Conservation (phyloP, 208 protist genomes). For the Leishmania turanica region DNA sequence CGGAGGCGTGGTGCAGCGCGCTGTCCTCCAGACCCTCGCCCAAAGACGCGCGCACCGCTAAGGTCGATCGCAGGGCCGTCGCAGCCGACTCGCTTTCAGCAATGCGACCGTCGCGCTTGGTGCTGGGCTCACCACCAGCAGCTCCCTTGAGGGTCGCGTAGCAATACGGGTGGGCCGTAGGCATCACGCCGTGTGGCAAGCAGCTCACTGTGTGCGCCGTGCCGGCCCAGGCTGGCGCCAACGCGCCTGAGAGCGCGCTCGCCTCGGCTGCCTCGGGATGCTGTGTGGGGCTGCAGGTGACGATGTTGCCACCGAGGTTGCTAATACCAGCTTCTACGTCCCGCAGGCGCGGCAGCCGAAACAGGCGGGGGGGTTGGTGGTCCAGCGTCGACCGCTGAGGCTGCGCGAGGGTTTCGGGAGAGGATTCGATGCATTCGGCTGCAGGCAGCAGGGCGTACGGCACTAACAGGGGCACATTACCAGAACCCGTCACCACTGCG, state of each 20-base stretch:
- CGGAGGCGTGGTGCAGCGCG: not conserved
- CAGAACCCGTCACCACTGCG: not conserved
- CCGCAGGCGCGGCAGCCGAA: not conserved
- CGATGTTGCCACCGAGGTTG: not conserved
- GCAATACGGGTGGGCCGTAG: slow-evolving; percentile 29
- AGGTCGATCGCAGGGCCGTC: not conserved
- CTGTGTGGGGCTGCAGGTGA: not conserved
- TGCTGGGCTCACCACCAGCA: not conserved
- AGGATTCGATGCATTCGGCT: not conserved
- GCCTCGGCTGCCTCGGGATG: not conserved
- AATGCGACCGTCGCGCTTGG: not conserved
- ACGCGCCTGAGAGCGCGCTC: not conserved
- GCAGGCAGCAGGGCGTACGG: not conserved
- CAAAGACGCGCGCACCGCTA: not conserved
- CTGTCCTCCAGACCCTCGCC: not conserved
- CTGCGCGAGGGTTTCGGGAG: not conserved
- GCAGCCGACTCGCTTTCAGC: not conserved
- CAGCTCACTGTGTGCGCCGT: not conserved
- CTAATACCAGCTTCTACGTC: not conserved
- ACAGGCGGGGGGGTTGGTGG: not conserved
- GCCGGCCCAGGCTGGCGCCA: not conserved
- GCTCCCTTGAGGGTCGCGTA: not conserved
- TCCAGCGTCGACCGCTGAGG: too few relatives aligned
- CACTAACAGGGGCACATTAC: not conserved
- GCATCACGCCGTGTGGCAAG: slow-evolving; percentile 7